Base-by-base conservation (phyloP, 1,284 basidiomycete species). In the Austroboletus niveus region DNA sequence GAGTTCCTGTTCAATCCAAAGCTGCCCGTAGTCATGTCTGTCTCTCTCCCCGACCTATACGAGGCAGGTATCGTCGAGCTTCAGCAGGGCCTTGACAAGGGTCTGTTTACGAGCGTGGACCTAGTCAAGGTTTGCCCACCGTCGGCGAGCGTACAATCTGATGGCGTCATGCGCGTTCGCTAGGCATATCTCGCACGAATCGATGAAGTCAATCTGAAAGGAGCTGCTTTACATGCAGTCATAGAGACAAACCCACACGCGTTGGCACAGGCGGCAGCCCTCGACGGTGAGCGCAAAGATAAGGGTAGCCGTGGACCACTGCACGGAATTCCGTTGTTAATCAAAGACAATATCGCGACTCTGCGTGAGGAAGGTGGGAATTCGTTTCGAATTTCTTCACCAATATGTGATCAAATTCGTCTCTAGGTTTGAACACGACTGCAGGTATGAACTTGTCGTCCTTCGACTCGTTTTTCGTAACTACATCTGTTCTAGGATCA, bases 171-270 rank as follows among this genome's bases (percentile, higher is more conserved):
- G 6, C 12, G 15, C 35, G n/a, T 29, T 40, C 15, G 11, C 15
- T 52, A 83, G 82, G 84, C 85, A 0, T 89, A 89, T 61, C 75
- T 87, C 49, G 78, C 81, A 4, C 76, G 86, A 4, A 87, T 88
- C 42, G 79, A 83, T 9, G 85, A 89, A 63, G 86, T 87, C 40
- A 87, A 89, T 60, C 57, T 80, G 17, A 68, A 81, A 48, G 84
- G 85, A 0, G 77, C 85, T 5, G 66, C 68, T 4, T 70, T 89
- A 36, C 76, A 80, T 5, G 85, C 85, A 0, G 75, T 89, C 5
- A 72, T 89, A 45, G 84, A 88, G 62, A 72, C 71, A 3, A 88
- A 84, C 55, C 83, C 83, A 0, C 75, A 71, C 10, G 86, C 82
- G 6, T 59, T 87, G n/a, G 54, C 56, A 30, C 74, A 82, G 60